Conservation (phyloP, 2,329 filamentous ascomycete species). For the Cucurbitaria berberidis region DNA sequence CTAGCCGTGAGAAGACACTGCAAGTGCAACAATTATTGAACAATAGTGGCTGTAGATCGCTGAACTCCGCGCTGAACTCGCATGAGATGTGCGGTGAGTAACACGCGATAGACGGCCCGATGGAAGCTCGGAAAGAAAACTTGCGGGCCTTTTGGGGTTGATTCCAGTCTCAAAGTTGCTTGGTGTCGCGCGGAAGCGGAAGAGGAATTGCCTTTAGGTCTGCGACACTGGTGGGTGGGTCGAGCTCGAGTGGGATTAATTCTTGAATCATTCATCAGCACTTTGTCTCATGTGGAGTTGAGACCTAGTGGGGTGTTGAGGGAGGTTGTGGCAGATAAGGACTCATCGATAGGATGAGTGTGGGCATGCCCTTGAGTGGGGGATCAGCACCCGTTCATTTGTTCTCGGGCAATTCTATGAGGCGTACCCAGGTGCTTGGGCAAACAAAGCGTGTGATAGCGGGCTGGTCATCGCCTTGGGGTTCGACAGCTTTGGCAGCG, state of each 20-base stretch:
- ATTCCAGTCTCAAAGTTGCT: constrained; percentile 20
- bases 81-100: constrained; percentile 18
- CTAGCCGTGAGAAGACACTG: background rate
- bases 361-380: constrained; percentile 15
- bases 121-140: constrained; percentile 25
- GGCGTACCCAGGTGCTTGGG: background rate
- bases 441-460: background rate
- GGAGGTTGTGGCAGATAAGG: background rate
- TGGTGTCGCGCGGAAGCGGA: constrained; percentile 48
- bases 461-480: background rate
- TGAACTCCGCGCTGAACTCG: constrained; percentile 1
- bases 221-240: constrained; percentile 35
- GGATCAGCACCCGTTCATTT: constrained; percentile 3
- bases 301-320: background rate
- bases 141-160: constrained; percentile 14
- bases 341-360: background rate
- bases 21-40: background rate
- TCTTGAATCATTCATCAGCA: background rate
- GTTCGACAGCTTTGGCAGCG: background rate
- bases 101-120: constrained; percentile 23
- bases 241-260: constrained; percentile 10
- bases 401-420: background rate
- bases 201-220: constrained; percentile 16
- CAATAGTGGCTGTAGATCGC: background rate
- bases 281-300: background rate